phyloP scores from a whole-genome alignment of 108 stramenopile species.

The Pinguiococcus pyrenoidosus region DNA sequence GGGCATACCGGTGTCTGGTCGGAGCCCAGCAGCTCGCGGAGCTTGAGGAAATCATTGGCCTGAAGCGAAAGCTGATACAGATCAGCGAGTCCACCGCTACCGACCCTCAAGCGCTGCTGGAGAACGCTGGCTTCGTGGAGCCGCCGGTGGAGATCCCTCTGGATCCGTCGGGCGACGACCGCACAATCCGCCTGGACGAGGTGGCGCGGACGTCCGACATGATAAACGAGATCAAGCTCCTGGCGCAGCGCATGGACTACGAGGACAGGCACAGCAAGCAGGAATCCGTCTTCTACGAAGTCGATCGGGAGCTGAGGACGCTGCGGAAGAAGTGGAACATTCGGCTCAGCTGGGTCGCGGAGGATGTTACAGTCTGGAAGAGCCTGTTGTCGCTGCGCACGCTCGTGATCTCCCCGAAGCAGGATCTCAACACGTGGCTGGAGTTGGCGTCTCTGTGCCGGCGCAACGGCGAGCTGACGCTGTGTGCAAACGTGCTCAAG shows the following conservation, averaged over 20 bases:
- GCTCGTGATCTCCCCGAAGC: constrained; percentile 9
- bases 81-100: not conserved
- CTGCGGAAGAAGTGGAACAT: constrained; percentile 12
- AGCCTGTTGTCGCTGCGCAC: constrained; percentile 17
- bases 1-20: constrained; percentile 23
- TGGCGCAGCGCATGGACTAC: not conserved
- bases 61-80: not conserved
- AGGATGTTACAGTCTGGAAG: constrained; percentile 6
- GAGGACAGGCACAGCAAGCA: too few relatives aligned
- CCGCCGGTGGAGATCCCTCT: not conserved
- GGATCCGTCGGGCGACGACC: constrained; percentile 1
- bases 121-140: constrained; percentile 1
- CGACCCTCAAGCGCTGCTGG: not conserved
- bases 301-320: constrained; percentile 15
- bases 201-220: not conserved
- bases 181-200: not conserved
- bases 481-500: constrained; percentile 23
- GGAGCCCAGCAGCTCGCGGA: constrained; percentile 27
- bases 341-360: constrained; percentile 4
- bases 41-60: constrained; percentile 32
- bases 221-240: not conserved
- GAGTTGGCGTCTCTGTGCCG: constrained; percentile 20
- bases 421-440: constrained; percentile 28
- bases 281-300: too few relatives aligned
- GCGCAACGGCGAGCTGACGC: constrained; percentile 11